phyloP scores from a whole-genome alignment of 106 monocot species.

The Dendrobium officinale region DNA sequence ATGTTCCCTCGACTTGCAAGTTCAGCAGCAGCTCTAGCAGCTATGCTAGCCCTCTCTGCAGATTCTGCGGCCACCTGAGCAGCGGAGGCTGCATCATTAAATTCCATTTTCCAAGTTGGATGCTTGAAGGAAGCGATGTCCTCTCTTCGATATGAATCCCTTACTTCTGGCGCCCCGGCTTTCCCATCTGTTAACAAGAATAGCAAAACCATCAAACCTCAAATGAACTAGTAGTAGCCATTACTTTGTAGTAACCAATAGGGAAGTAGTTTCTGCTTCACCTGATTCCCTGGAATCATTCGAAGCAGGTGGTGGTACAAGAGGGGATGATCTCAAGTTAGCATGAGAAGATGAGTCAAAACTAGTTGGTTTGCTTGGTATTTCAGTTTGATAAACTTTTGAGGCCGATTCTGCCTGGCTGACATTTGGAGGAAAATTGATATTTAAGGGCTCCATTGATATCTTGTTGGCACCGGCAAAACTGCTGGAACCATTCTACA shows the following conservation, averaged over 20 bases:
- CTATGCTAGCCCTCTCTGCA: slow-evolving; percentile 83
- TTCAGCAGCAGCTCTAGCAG: slow-evolving; percentile 87
- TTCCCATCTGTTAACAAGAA: slow-evolving; percentile 17
- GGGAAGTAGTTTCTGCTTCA: background rate
- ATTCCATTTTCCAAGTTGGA: slow-evolving; percentile 47
- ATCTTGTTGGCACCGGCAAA: slow-evolving; percentile 24
- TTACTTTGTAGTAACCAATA: background rate
- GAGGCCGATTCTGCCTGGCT: slow-evolving; percentile 12
- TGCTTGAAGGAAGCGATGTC: slow-evolving; percentile 16
- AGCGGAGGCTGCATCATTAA: slow-evolving; percentile 84
- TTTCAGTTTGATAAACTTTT: slow-evolving; percentile 15
- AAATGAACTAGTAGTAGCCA: background rate
- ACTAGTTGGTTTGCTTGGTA: background rate
- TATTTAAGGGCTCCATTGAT: slow-evolving; percentile 11
- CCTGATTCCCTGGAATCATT: slow-evolving; percentile 20
- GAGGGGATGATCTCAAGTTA: slow-evolving; percentile 2
- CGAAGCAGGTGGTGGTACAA: slow-evolving; percentile 8
- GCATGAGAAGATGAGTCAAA: slow-evolving; percentile 8
- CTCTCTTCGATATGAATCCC: slow-evolving; percentile 14
- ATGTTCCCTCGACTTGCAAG: slow-evolving; percentile 46
- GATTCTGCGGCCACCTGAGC: slow-evolving; percentile 91
- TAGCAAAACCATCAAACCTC: slow-evolving; percentile 1
- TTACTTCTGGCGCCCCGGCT: background rate
- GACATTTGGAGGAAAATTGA: slow-evolving; percentile 6
- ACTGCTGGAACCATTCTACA: slow-evolving; percentile 37